Evolutionary conservation across 495 filamentous ascomycete genomes (phyloP), one percentile per base, ranked within the genome.

Genomic region (Rusavskia elegans): DNA sequence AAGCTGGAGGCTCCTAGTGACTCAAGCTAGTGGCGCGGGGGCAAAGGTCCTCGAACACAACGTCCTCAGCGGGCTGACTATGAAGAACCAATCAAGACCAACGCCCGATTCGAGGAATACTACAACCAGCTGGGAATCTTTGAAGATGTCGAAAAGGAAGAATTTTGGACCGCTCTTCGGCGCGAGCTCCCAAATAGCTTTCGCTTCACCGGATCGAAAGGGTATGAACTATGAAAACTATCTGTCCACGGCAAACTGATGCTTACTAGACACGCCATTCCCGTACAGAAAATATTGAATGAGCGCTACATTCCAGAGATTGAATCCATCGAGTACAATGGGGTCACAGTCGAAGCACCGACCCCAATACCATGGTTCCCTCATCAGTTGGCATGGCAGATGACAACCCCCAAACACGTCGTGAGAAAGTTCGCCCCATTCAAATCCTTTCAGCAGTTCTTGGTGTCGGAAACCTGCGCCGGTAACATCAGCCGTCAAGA

Each of bases 401-500:
- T 97, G 87, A 94, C 87, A 20, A 95, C 88, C 7, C 87, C 92
- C 17, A 97, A 97, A 71, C 83, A 92, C 53, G 82, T 95, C 52
- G 72, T 97, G 57, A 82, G 93, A 51, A 86, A 85, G 55, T 93
- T 92, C 64, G 77, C 84, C 6, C 93, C 93, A 2, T 98, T 98
- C 64, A 79, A 86, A 44, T 83, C 83, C 16, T 97, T 98, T 66
- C 92, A 98, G 66, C 93, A 92, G 63, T 98, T 94, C 72, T 71
- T 98, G n/a, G 92, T 98, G 21, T 89, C 89, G 25, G 92, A 98
- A 71, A 95, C 92, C 11, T 87, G 84, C 44, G 86, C 95, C 49
- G 92, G 92, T 61, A 98, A 97, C 62, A 97, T 98, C 63, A 93
- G 83, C 65, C 78, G 92, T 59, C 92, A 98, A 67, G 92, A 98